Evolutionary conservation across 208 protist species (phyloP), one percentile per base, ranked within the genome.

Genomic region (Phytomonas francai): DNA sequence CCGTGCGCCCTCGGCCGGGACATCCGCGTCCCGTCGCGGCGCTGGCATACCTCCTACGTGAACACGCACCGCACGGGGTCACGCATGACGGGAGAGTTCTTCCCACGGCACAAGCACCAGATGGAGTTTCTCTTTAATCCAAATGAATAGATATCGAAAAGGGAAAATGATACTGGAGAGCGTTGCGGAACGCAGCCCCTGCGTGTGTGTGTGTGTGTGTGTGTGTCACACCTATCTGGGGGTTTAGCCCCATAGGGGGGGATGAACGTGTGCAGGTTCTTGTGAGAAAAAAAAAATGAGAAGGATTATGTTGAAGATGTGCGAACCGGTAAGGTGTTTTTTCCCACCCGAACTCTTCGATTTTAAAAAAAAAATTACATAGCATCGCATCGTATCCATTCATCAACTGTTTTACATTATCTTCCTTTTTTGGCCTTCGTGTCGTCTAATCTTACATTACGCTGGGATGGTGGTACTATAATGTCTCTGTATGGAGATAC

Each of bases 11-110:
- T 96, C 25, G 90, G 90, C 9, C 77, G 86, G n/a, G 86, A 96
- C 25, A 72, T 89, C n/a, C 79, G 81, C 28, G 84, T 91, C 25
- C 90, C 90, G 31, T 81, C 87, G 54, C 90, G 90, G 6, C 83
- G 90, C 22, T 96, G 90, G 90, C 90, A 96, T 76, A 90, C 87
- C 4, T 92, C 90, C 16, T 96, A 87, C 70, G 90, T 96, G 28
- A 93, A 93, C 74, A 91, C 86, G 29, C 86, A 96, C 66, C 90
- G 90, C 76, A 93, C 86, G 9, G 85, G 86, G 56, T 96, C 90
- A 42, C 79, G 90, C 32, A 39, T 92, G 67, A 81, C 87, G 3
- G 90, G 90, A 14, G 77, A 86, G 45, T 93, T 93, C 70, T 96
- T 96, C 51, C 90, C 90, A 22, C 83, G 90, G 14, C 87, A 96